Evolutionary conservation across 2,329 filamentous ascomycete genomes (phyloP), one percentile per base, ranked within the genome.

Genomic region (Parastagonospora avenae): DNA sequence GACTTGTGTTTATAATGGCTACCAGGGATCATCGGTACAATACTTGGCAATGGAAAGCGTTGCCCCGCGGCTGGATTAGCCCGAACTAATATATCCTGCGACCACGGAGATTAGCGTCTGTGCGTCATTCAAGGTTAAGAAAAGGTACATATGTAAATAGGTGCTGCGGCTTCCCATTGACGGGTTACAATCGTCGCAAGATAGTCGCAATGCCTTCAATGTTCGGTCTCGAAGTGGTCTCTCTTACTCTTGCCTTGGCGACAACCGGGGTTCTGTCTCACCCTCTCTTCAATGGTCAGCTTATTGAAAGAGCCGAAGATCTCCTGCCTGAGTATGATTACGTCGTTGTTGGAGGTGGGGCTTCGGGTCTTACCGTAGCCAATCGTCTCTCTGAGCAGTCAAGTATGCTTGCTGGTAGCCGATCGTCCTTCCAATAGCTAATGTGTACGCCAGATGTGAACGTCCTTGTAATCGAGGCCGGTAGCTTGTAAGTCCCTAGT

Each of bases 341-440:
- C 27, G 45, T 66, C 16, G 53, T 66, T 29, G 54, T 57, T 14
- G 63, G 63, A 11, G 63, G 58, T 9, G 63, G 63, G 1, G 62
- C 58, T 8, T 56, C 58, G 1, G 63, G 63, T 3, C 52, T 62
- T 4, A 58, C 58, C 2, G 48, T 66, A 19, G 63, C 63, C 10
- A 48, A 60, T 28, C 50, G 63, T 12, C 46, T 66, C 16, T 57
- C 60, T 8, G 60, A 57, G n/a, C 65, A 39, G 52, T 37, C 46
- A 46, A 11, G 46, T 52, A 8, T 40, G 57, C 52, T 24, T n/a
- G 54, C 41, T 16, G n/a, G 4, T 19, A 33, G 30, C 6, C 2
- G 16, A 24, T 8, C 4, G 11, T 47, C 4, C 24, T 10, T 15
- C 11, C 15, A n/a, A 37, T 32, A n/a, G 8, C 12, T 11, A 2